Evolutionary conservation across 2,329 filamentous ascomycete genomes (phyloP), one percentile per base, ranked within the genome.

Genomic region (Fusarium cicatricum): DNA sequence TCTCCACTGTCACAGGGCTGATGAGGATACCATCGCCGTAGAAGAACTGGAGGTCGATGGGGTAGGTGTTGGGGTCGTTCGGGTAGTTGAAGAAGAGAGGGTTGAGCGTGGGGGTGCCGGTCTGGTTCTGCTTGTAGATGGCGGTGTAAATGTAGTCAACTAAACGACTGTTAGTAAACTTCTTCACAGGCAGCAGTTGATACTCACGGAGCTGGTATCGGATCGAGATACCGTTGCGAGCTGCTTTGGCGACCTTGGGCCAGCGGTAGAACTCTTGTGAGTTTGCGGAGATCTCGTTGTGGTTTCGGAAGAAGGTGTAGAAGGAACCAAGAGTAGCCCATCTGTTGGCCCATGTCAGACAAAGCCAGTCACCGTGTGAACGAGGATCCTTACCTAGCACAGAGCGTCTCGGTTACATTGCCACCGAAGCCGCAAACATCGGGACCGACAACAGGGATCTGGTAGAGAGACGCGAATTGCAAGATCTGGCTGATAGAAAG

Each of bases 371-470:
- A 15, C 8, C 3, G 2, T 9, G 16, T 3, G 5, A 14, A 3
- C 7, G 11, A 14, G 2, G 9, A 38, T 3, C 11, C 19, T 37
- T 52, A 63, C 57, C 60, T 48, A 0, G 65, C 65, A 1, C 65
- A 67, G 2, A 67, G 65, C 0, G 60, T 66, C 26, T 67, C 65
- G 0, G 62, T 67, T 0, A 56, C 87, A 65, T 89, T 82, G 12
- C 78, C 81, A 11, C 79, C 87, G 67, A 90, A 96, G 0, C 91
- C 92, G 66, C 92, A 96, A 0, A 92, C 87, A 55, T 96, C 91
- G 3, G 84, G 80, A 11, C 88, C 88, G 1, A 84, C 84, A 81
- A 90, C 86, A 10, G 88, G 87, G 1, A 90, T 71, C 62, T 90
- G 87, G 73, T 87, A 90, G 53, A 90, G 79, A 5, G 85, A 78